Evolutionary conservation across 768 basidiomycete genomes (phyloP), one percentile per base, ranked within the genome.

Genomic region (Naganishia antarctica): DNA sequence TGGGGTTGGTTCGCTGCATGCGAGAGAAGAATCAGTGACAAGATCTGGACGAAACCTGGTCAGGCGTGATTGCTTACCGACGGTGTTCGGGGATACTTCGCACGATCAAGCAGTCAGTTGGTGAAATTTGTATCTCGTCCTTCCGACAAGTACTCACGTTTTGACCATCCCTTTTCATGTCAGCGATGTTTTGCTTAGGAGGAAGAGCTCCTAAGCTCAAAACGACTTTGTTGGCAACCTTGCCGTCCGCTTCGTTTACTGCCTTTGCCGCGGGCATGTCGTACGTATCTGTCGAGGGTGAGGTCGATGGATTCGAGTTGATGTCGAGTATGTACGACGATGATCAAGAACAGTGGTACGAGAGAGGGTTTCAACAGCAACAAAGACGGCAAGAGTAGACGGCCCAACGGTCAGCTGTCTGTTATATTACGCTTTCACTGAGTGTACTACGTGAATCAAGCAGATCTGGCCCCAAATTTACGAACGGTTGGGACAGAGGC

Each of bases 131-230:
- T 46, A 21, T 60, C 47, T 16, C 34, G 43, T 41, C 21, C 70
- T 68, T 67, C n/a, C n/a, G n/a, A n/a, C n/a, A n/a, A 45, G 74
- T 70, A 66, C 67, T 73, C 41, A 69, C 69, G 26, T 66, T 70
- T n/a, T 68, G 53, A 40, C 53, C 53, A 26, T 57, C 65, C 69
- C 71, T 71, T 69, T 73, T 72, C 64, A 77, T 70, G 47, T 74
- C 74, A 6, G 60, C 64, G n/a, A 76, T 71, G 47, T 74, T 72
- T 53, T 76, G 75, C 71, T 79, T 79, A 31, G 79, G 79, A 28
- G 79, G 79, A 6, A 80, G 69, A 53, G 75, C 74, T 40, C 75
- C 74, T 66, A 80, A 71, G 65, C 73, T 75, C 66, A 80, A 77
- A 71, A 67, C 23, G 45, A 67, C 66, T 43, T 67, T 67, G 53